Conservation (phyloP, 2,329 filamentous ascomycete genomes). For the Fusarium sp. region DNA sequence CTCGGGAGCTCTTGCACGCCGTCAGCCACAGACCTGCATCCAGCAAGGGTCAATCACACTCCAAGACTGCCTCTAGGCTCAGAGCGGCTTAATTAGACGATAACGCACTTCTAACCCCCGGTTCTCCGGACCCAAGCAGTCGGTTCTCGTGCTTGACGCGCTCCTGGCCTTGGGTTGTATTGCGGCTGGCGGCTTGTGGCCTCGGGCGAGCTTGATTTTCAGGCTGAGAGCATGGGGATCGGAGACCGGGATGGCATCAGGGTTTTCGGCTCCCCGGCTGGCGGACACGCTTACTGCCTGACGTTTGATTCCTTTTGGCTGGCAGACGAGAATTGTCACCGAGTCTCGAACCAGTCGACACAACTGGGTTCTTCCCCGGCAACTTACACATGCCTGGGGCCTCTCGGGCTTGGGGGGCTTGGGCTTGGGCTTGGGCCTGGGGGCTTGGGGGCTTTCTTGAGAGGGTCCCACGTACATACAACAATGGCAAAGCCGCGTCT, state of each 20-base stretch:
- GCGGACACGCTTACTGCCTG: not conserved
- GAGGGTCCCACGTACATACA: not conserved
- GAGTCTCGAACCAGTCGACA: conserved; percentile 28
- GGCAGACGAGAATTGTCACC: conserved; percentile 11
- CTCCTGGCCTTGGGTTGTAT: conserved; percentile 27
- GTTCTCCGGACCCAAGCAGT: conserved; percentile 48
- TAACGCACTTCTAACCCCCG: conserved; percentile 31
- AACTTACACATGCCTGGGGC: conserved; percentile 42
- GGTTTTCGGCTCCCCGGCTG: conserved; percentile 9
- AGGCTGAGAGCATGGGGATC: conserved; percentile 8
- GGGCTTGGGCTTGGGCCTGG: conserved; percentile 14
- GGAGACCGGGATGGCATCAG: not conserved
- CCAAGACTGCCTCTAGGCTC: conserved; percentile 27
- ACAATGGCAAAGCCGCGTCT: conserved; percentile 9
- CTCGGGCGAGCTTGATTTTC: not conserved
- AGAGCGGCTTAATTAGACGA: conserved; percentile 41
- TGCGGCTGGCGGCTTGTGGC: conserved; percentile 1
- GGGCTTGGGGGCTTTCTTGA: conserved; percentile 12
- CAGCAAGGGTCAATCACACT: conserved; percentile 6
- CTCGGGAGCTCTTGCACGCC: conserved; percentile 6
- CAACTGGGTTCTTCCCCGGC: conserved; percentile 25
- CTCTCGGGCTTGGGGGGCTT: not conserved
- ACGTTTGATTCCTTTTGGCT: not conserved
- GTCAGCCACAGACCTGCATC: conserved; percentile 19
- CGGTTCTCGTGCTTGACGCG: conserved; percentile 38